Evolutionary conservation across 139 green algal genomes (phyloP), one percentile per base, ranked within the genome.

Genomic region (Zygnema cylindricum): DNA sequence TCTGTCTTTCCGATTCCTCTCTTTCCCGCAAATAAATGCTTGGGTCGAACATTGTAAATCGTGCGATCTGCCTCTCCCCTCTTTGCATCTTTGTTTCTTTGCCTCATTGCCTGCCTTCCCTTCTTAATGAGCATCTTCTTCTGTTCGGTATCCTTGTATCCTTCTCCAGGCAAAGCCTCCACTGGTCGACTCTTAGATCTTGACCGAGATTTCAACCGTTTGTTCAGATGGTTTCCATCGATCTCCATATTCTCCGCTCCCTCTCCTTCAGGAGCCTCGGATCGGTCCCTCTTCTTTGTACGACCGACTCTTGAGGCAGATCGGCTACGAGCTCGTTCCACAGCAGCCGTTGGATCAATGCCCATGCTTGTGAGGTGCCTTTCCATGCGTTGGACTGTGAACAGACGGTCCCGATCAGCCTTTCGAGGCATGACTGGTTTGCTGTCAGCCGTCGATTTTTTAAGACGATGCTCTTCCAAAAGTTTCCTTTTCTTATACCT

Each of bases 1-100:
- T 98, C 94, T 1, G 94, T 96, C 89, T 95, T 97, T 39, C 96
- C 96, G 7, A 89, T 94, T 1, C 93, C 93, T 1, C 95, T 89
- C 88, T 98, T 99, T 33, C 97, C 97, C 33, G 88, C 94, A 90
- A 99, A 97, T 57, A 99, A 91, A 85, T 99, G 97, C 96, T 99
- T 99, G 57, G 98, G 98, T 93, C 96, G 98, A 89, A 95, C 96
- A 78, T 94, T 98, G 75, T 73, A 93, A 88, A 98, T 98, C 63
- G 92, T 90, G 25, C 94, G 75, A 88, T 96, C 94, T 11, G 57
- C 94, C 86, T 96, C 94, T 73, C 94, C 94, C 39, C 63, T 86
- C 78, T 79, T 92, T 30, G 90, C 91, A 36, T 88, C 11, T 78
- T 93, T 93, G 43, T 93, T 93, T n/a, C 73, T 32, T 87, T 89